Conservation (phyloP, 805 yeast species). For the Wickerhamomyces alni region DNA sequence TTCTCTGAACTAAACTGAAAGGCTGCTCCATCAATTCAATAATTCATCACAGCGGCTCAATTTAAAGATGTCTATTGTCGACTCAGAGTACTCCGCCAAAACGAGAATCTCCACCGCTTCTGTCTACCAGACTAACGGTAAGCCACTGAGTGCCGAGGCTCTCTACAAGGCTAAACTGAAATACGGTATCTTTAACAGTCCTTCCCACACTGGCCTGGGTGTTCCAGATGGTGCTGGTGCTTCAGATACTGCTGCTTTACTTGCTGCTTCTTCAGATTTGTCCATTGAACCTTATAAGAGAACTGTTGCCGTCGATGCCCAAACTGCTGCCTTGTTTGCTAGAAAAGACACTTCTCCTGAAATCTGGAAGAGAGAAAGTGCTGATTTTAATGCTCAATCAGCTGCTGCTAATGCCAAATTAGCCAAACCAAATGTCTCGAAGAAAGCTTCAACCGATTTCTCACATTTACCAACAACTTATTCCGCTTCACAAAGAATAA, state of each 20-base stretch:
- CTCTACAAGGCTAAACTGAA: constrained; percentile 66
- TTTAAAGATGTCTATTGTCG: constrained; percentile 18
- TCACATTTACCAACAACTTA: background rate
- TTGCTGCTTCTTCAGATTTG: constrained; percentile 63
- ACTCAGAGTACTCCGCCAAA: constrained; percentile 15
- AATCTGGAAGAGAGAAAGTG: constrained; percentile 45
- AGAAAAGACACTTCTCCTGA: constrained; percentile 39
- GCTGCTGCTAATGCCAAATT: constrained; percentile 30
- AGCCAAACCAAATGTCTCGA: background rate
- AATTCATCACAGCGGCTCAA: no score
- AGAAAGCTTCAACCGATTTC: background rate
- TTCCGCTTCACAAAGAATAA: background rate
- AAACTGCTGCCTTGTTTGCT: constrained; percentile 53
- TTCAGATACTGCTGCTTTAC: constrained; percentile 69
- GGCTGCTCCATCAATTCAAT: no score
- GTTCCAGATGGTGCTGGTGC: constrained; percentile 51
- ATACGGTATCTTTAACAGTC: constrained; percentile 56
- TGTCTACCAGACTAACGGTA: constrained; percentile 64
- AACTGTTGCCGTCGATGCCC: constrained; percentile 54
- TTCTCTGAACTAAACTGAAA: no score
- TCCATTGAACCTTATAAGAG: constrained; percentile 63
- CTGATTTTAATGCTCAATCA: constrained; percentile 43
- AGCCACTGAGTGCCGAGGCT: constrained; percentile 70
- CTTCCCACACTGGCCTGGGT: constrained; percentile 46
- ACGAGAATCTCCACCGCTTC: constrained; percentile 20